These are phyloP conservation scores for Dictyostelium intermedium DNA, from an alignment of 78 protist species.

Conservation along the genomic window DNA sequence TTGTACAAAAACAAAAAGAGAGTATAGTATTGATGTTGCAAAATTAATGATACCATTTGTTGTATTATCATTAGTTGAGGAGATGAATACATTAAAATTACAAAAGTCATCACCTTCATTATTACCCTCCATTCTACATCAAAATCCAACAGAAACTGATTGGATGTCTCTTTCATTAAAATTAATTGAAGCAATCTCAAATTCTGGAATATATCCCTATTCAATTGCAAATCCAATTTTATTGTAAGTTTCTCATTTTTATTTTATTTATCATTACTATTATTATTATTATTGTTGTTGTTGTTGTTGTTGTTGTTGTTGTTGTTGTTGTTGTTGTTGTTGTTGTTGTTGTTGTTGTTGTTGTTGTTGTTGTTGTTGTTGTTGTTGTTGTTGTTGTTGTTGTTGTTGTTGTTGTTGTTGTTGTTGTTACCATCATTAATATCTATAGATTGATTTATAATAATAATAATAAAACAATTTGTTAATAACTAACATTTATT, in stretches of 20 bases:
- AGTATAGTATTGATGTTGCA: slow-evolving; percentile 38
- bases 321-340: too few relatives aligned
- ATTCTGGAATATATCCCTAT: slow-evolving; percentile 5
- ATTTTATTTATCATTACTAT: too few relatives aligned
- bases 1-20: slow-evolving; percentile 29
- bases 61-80: slow-evolving; percentile 36
- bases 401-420: too few relatives aligned
- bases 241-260: too few relatives aligned
- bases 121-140: neutral
- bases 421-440: too few relatives aligned
- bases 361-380: too few relatives aligned
- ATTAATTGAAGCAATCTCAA: slow-evolving; percentile 21
- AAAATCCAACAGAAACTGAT: slow-evolving; percentile 32
- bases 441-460: too few relatives aligned
- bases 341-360: too few relatives aligned
- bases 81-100: neutral
- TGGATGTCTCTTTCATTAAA: slow-evolving; percentile 51
- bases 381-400: too few relatives aligned
- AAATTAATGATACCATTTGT: slow-evolving; percentile 53
- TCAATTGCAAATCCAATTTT: slow-evolving; percentile 56
- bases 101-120: neutral
- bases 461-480: neutral
- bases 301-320: too few relatives aligned
- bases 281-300: too few relatives aligned
- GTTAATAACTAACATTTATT: neutral